Evolutionary conservation across 345 rosid species (phyloP).

Genomic region (Turritis glabra): DNA sequence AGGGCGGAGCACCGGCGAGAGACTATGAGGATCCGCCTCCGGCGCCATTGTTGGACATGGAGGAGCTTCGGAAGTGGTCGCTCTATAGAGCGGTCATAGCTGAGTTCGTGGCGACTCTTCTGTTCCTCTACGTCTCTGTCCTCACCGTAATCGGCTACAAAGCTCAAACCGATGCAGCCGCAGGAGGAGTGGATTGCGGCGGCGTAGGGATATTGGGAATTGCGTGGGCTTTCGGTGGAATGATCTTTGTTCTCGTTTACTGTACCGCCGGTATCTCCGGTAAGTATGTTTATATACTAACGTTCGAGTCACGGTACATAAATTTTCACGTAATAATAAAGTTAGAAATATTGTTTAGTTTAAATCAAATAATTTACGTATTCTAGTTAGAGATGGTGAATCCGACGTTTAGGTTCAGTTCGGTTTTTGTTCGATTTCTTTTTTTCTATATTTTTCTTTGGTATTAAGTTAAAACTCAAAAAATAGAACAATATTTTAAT

Average conservation of each 20-base stretch:
- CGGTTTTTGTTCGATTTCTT: too few relatives aligned
- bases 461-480: too few relatives aligned
- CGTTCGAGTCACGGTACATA: conserved; percentile 21
- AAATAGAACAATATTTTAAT: too few relatives aligned
- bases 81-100: conserved; percentile 78
- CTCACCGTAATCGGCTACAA: conserved; percentile 83
- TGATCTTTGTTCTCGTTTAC: conserved; percentile 92
- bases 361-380: background rate
- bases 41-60: conserved; percentile 57
- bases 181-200: conserved; percentile 47
- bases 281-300: conserved; percentile 33
- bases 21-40: conserved; percentile 83
- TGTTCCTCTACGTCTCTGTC: conserved; percentile 72
- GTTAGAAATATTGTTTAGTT: background rate
- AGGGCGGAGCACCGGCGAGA: conserved; percentile 49
- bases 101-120: conserved; percentile 82
- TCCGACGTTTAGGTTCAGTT: background rate
- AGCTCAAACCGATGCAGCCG: conserved; percentile 46
- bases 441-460: too few relatives aligned
- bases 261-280: conserved; percentile 95
- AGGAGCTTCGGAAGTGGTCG: conserved; percentile 69
- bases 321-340: conserved; percentile 3
- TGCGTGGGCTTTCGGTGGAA: conserved; percentile 97
- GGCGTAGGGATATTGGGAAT: conserved; percentile 91
- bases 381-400: background rate